Evolutionary conservation across 345 rosid genomes (phyloP), one percentile per base, ranked within the genome.

Genomic region (Citrus hindsii): DNA sequence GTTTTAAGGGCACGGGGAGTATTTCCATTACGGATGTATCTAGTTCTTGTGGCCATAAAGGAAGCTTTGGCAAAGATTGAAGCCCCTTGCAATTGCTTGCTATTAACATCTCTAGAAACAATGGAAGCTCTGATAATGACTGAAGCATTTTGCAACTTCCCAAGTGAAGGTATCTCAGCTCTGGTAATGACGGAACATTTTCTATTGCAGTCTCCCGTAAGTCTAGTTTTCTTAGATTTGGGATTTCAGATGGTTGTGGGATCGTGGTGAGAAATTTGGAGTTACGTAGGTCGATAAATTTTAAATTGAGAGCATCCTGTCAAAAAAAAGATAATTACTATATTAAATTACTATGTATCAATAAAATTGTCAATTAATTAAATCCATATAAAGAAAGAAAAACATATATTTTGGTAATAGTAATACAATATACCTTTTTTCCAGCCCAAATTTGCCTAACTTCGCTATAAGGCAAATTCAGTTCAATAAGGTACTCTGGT

Each of bases 61-160:
- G 12, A 42, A 6, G 5, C 71, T n/a, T 3, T 61, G 68, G 56
- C 37, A 74, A 40, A 38, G 68, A 33, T 18, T 73, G 77, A 22
- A 74, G 58, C 6, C 4, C 2, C 56, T 16, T 61, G 58, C 67
- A 61, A 18, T 40, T 40, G 19, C 4, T 25, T 75, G 77, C 48
- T 42, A 12, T 12, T 42, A 42, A 42, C 69, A 8, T 75, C 60
- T 2, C 1, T 19, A 42, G 69, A 75, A 6, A 9, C 19, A 12
- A 19, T 19, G 77, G 77, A 42, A 75, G 77, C 77, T 63, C 16
- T 10, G 77, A 22, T 1, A 69, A 69, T 24, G 72, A 69, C 6
- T 42, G 72, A 69, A 69, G 72, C 72, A 42, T 69, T 2, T 38
- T 40, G 28, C 71, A 67, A 38, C n/a, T 22, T 6, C 28, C 40